Percentiles rank a stretch among this genome's conserved stretches.
Evolutionary conservation across 1,139 yeast species (phyloP).

Genomic region (Saccharomycopsis hybrid): DNA sequence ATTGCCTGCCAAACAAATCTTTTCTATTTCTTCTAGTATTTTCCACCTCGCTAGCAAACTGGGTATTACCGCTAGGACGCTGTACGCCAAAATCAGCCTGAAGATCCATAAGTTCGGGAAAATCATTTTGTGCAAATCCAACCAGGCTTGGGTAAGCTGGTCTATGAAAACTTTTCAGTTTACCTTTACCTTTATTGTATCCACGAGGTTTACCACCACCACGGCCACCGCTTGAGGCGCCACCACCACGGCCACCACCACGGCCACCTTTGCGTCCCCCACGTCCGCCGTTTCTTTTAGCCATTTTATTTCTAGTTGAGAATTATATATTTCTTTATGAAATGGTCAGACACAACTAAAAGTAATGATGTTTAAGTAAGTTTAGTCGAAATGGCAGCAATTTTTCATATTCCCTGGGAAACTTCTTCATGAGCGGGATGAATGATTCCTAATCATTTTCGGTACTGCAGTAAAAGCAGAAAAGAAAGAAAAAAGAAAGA

Average conservation of each 20-base stretch:
- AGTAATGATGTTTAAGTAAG: no score
- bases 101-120: constrained; percentile 12
- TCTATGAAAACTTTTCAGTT: background rate
- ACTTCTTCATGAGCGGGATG: no score
- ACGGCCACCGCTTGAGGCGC: background rate
- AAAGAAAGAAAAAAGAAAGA: no score
- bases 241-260: background rate
- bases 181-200: background rate
- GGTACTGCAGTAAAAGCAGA: no score
- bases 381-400: no score
- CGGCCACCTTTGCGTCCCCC: background rate
- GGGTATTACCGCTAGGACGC: background rate
- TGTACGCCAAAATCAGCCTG: background rate
- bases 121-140: background rate
- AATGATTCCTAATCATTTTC: no score
- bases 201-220: no score
- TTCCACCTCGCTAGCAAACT: constrained; percentile 30
- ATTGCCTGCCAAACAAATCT: constrained; percentile 29
- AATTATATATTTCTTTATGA: no score
- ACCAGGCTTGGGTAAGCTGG: background rate
- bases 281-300: background rate
- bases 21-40: constrained; percentile 31
- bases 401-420: no score
- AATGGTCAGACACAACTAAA: no score
- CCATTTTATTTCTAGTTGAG: background rate